Evolutionary conservation across 2,329 filamentous ascomycete genomes (phyloP).

Genomic region (Diaporthe sp.): DNA sequence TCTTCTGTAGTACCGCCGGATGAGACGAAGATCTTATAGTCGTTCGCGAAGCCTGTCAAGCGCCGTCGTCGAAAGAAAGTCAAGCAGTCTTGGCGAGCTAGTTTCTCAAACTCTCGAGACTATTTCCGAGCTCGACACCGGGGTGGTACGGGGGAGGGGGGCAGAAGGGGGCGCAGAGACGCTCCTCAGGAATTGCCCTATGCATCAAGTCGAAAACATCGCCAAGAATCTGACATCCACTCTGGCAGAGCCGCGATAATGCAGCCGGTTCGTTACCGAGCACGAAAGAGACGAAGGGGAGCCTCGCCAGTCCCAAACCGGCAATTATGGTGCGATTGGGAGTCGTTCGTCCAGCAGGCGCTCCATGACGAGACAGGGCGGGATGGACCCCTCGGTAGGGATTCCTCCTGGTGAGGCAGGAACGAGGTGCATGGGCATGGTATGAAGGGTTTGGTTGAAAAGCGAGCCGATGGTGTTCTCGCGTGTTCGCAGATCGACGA

Average conservation of each 20-base stretch:
- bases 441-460: background rate
- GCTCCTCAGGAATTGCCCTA: constrained; percentile 20
- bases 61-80: background rate
- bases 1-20: constrained; percentile 8
- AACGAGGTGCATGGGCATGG: background rate
- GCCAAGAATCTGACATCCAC: constrained; percentile 16
- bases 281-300: background rate
- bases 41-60: constrained; percentile 8
- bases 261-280: constrained; percentile 19
- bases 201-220: constrained; percentile 26
- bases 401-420: background rate
- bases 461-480: constrained; percentile 18
- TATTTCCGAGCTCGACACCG: constrained; percentile 10
- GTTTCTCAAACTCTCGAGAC: constrained; percentile 11
- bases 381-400: constrained; percentile 3
- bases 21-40: constrained; percentile 33
- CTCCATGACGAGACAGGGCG: constrained; percentile 3
- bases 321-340: background rate
- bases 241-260: background rate
- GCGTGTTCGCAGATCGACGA: constrained; percentile 26
- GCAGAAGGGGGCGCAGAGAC: constrained; percentile 2
- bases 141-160: constrained; percentile 1
- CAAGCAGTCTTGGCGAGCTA: constrained; percentile 23
- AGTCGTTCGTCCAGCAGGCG: constrained; percentile 6
- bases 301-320: background rate